These are phyloP conservation scores for Tricholoma sp. DNA, from an alignment of 768 basidiomycete species.

Conservation along the genomic window DNA sequence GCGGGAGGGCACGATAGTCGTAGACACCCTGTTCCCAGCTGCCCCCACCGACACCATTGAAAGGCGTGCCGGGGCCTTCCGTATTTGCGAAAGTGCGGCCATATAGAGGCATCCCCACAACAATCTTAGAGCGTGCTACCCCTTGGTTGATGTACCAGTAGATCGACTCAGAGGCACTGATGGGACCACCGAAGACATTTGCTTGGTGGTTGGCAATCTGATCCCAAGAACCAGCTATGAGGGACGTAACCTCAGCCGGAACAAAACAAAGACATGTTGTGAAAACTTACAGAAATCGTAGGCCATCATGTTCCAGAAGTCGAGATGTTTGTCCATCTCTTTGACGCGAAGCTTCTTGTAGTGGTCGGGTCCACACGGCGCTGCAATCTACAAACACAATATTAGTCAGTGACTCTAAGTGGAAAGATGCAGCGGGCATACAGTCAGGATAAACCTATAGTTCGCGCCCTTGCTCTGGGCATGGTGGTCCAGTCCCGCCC, in stretches of 20 bases:
- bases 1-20: conserved; percentile 88
- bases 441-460: conserved; percentile 70
- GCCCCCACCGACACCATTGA: conserved; percentile 78
- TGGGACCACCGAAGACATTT: conserved; percentile 64
- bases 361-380: conserved; percentile 87
- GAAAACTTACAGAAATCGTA: conserved; percentile 67
- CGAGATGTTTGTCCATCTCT: conserved; percentile 85
- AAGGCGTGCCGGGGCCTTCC: conserved; percentile 73
- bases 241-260: background rate
- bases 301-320: conserved; percentile 98
- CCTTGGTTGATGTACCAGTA: conserved; percentile 68
- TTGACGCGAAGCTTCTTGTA: conserved; percentile 72
- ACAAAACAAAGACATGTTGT: background rate
- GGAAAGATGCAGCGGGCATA: conserved; percentile 28
- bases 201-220: conserved; percentile 76
- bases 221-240: conserved; percentile 74
- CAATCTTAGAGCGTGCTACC: conserved; percentile 71
- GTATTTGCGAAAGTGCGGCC: conserved; percentile 89
- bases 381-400: conserved; percentile 59
- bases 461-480: conserved; percentile 50
- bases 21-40: conserved; percentile 91
- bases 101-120: conserved; percentile 90
- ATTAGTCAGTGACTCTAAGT: background rate
- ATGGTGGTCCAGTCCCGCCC: conserved; percentile 71
- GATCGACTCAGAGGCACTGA: conserved; percentile 61